A percentile compares a stretch with the other conserved stretches of the same genome.
phyloP scores from a whole-genome alignment of 441 rosid genomes.

The Rhodomyrtus psidioides region DNA sequence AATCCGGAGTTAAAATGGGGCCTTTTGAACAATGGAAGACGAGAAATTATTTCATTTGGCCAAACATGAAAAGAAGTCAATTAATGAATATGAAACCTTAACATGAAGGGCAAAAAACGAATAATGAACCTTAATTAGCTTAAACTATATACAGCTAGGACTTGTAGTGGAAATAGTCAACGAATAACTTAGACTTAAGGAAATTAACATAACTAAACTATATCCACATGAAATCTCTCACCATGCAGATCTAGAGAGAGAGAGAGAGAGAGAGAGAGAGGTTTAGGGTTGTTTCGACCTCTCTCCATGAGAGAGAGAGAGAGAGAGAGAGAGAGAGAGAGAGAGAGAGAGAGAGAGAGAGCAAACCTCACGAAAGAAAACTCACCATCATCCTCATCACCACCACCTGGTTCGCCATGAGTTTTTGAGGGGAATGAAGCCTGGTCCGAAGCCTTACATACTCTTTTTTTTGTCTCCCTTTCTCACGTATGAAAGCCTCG shows the following conservation, averaged over 20 bases:
- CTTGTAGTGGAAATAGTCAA: neutral
- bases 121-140: neutral
- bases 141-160: neutral
- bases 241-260: neutral
- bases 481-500: constrained; percentile 18
- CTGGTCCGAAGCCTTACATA: constrained; percentile 27
- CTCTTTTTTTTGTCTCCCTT: neutral
- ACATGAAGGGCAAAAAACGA: neutral
- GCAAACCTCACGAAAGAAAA: neutral
- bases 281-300: neutral
- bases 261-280: neutral
- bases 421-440: constrained; percentile 37
- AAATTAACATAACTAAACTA: neutral
- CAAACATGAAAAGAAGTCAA: neutral
- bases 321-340: too few relatives aligned
- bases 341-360: neutral
- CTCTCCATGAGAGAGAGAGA: neutral
- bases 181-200: neutral
- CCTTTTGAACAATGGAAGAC: neutral
- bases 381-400: constrained; percentile 32
- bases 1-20: neutral
- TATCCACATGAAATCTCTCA: neutral
- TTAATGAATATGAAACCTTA: neutral
- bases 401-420: constrained; percentile 1
- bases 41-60: neutral